Base-by-base conservation (phyloP, 23 red algal genomes). In the Gracilariopsis chorda region DNA sequence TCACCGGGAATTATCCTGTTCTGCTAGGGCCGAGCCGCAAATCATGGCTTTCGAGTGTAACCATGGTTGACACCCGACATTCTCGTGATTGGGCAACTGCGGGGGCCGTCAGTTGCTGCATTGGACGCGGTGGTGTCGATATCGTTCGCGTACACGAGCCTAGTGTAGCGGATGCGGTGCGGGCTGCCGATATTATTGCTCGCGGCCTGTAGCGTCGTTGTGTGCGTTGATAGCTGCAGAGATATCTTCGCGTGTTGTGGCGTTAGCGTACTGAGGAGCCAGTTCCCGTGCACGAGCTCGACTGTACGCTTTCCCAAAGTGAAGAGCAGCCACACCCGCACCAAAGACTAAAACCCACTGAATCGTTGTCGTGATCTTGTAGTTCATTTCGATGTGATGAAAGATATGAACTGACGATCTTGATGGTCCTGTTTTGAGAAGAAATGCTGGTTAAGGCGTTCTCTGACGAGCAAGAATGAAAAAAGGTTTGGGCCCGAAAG, bases 71-170 rank as follows among this genome's bases (percentile, higher is more conserved):
- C 71, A 58, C 64, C 30, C 52, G 0, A 0, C 78, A 72, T 13
- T 48, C 61, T 25, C 90, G 88, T n/a, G 96, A 98, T 55, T 98
- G 85, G 79, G 92, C 92, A 16, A 98, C 96, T 7, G 92, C 96
- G 11, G 96, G 80, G 29, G 92, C 92, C 14, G 58, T 98, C 8
- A 81, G 42, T 4, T 67, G 51, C 17, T 36, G 32, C 40, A 59
- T 94, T 13, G 70, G 7, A 34, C 64, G 57, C 39, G 84, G 82
- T 3, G 91, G 92, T 32, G 96, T 84, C 19, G 88, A 98, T 61
- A 84, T 95, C 29, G 92, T 93, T 25, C 96, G 96, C 40, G 89
- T 98, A 36, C 96, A 98, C 71, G 29, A 80, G 19, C 61, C 96
- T 28, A 58, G 40, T 2, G 42, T 98, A 48, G 80, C 74, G 76